phyloP scores from a whole-genome alignment of 2,329 filamentous ascomycete genomes.

The Thelonectria blattea region DNA sequence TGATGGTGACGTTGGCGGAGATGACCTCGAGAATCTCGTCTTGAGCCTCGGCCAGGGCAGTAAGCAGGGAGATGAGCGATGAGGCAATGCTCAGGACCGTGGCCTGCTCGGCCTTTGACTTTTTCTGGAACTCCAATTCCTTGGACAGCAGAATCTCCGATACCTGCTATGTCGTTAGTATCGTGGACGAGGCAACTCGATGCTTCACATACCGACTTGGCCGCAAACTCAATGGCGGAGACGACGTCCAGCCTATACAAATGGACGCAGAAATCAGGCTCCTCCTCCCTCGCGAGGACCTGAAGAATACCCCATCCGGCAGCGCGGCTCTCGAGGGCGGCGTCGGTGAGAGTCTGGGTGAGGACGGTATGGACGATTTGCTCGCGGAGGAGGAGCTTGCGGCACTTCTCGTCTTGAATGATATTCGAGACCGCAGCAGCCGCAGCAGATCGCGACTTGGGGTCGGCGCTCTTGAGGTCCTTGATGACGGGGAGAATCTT shows the following conservation, averaged over 20 bases:
- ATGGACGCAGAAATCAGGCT: constrained; percentile 70
- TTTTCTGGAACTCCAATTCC: constrained; percentile 52
- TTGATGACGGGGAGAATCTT: constrained; percentile 68
- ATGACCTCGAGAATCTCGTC: constrained; percentile 66
- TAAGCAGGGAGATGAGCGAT: constrained; percentile 59
- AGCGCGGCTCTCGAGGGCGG: constrained; percentile 66
- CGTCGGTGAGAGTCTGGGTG: constrained; percentile 68
- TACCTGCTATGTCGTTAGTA: constrained; percentile 43
- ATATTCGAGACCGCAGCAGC: constrained; percentile 66
- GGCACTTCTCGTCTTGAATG: constrained; percentile 65
- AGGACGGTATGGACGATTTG: constrained; percentile 69
- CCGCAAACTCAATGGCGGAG: constrained; percentile 64
- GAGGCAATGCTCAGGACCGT: constrained; percentile 61
- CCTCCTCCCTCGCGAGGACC: constrained; percentile 67
- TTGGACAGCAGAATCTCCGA: constrained; percentile 50
- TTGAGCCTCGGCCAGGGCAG: constrained; percentile 62
- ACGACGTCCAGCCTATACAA: constrained; percentile 67
- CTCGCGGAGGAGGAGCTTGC: constrained; percentile 70
- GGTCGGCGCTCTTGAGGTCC: constrained; percentile 64
- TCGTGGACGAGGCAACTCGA: not conserved
- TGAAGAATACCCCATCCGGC: constrained; percentile 72
- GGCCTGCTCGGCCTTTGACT: constrained; percentile 59
- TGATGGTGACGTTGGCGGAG: constrained; percentile 54
- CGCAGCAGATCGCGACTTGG: constrained; percentile 64
- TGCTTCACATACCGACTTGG: constrained; percentile 53